Evolutionary conservation across 2,329 filamentous ascomycete species (phyloP), one percentile per base, ranked within the genome.

Genomic region (Zymoseptoria passerinii): DNA sequence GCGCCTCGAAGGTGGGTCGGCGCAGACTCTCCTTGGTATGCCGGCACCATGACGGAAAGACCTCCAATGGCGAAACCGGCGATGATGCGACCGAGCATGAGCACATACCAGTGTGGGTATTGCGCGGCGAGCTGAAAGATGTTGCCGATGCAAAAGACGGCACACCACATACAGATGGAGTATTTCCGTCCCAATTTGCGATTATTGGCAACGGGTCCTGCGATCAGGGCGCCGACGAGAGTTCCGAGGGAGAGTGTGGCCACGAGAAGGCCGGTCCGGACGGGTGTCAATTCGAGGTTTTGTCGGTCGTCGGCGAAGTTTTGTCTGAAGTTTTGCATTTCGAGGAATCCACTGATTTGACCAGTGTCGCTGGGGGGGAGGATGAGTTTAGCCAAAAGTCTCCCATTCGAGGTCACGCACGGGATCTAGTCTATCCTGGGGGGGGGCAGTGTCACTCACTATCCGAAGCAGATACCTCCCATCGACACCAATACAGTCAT

Each of bases 11-110:
- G 80, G 58, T 82, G 79, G 57, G 82, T 79, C 0, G 85, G 85
- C 3, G 81, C 80, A 56, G 79, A 83, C 72, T 88, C 85, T 27
- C 79, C 81, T 69, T 87, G 83, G 64, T 87, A 88, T 80, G 87
- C 83, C 53, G 83, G 83, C 1, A 84, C 82, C 28, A 82, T 75
- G 50, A 85, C 83, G 8, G 81, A 84, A 0, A 87, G 75, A 19
- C 80, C 77, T 19, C 85, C 85, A 52, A 88, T 81, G 19, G 84
- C 83, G 6, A 86, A 68, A 61, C 85, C 85, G 18, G 83, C 84
- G 16, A 86, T 77, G 59, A 84, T 78, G 35, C 85, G 78, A 52
- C 85, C 85, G 18, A 85, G 71, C 48, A 83, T 83, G 61, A 87
- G 80, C 64, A 87, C 84, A 58, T 79, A 81, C 85, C 85, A 87